Conservation (phyloP, 202 grass and related monocot species). For the Elaeis oleifera region DNA sequence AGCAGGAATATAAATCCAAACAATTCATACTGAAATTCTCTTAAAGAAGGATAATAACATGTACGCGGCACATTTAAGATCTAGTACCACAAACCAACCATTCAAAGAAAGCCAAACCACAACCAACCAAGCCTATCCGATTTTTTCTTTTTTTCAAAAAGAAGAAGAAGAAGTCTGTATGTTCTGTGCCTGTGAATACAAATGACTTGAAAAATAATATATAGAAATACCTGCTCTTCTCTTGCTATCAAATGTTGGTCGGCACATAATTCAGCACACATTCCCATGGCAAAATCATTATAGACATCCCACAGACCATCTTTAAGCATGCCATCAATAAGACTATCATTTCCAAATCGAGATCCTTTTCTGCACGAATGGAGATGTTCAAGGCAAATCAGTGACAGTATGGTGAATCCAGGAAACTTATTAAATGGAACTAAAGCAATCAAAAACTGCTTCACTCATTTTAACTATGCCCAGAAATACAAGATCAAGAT, state of each 20-base stretch:
- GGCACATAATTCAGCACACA: slow-evolving; percentile 77
- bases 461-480: neutral
- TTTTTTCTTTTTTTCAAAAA: no score
- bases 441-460: no score
- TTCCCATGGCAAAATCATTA: slow-evolving; percentile 86
- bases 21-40: no score
- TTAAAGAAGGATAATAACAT: no score
- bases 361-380: slow-evolving; percentile 57
- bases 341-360: slow-evolving; percentile 64
- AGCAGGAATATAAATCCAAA: neutral
- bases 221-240: slow-evolving; percentile 60
- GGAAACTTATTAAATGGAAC: no score
- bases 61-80: no score
- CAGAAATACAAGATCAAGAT: neutral
- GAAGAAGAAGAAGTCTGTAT: no score
- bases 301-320: slow-evolving; percentile 94
- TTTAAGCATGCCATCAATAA: slow-evolving; percentile 89
- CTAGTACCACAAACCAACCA: no score
- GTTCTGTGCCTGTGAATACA: no score
- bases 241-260: slow-evolving; percentile 56
- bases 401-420: neutral
- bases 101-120: no score
- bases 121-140: no score
- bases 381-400: neutral
- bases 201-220: neutral